Evolutionary conservation across 805 yeast genomes (phyloP).

Genomic region (Pichia gijzeniarum): DNA sequence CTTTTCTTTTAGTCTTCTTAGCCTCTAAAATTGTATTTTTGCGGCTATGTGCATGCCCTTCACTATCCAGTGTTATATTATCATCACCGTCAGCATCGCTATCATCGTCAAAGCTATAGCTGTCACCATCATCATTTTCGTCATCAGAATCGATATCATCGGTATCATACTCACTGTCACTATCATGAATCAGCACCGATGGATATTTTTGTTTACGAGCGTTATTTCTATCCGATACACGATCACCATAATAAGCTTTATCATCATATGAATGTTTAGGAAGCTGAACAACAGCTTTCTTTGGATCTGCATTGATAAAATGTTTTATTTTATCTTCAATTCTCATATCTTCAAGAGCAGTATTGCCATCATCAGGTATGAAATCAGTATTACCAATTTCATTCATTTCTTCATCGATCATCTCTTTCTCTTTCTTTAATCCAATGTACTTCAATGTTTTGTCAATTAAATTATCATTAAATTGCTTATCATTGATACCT

Average conservation of each 20-base stretch:
- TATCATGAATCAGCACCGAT: conserved; percentile 6
- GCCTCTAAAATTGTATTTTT: background rate
- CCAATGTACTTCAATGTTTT: conserved; percentile 26
- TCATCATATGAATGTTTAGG: conserved; percentile 4
- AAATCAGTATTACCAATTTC: conserved; percentile 17
- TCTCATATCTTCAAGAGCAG: conserved; percentile 10
- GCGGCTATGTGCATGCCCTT: background rate
- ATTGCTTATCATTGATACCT: conserved; percentile 8
- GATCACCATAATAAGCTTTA: background rate
- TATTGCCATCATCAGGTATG: conserved; percentile 16
- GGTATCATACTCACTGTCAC: conserved; percentile 2
- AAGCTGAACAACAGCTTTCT: conserved; percentile 15
- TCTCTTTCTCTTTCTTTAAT: conserved; percentile 15
- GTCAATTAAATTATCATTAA: conserved; percentile 11
- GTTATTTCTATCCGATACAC: background rate
- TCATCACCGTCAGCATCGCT: conserved; percentile 17
- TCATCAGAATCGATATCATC: conserved; percentile 16
- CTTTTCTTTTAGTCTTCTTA: background rate
- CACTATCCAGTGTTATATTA: conserved; percentile 4
- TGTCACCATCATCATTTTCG: conserved; percentile 17
- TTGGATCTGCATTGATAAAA: conserved; percentile 23
- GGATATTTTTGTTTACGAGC: background rate
- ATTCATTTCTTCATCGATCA: conserved; percentile 19
- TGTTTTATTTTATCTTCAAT: conserved; percentile 24
- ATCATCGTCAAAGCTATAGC: conserved; percentile 17